Base-by-base conservation (phyloP, 2,329 filamentous ascomycete species). In the Didymella arachidicola region DNA sequence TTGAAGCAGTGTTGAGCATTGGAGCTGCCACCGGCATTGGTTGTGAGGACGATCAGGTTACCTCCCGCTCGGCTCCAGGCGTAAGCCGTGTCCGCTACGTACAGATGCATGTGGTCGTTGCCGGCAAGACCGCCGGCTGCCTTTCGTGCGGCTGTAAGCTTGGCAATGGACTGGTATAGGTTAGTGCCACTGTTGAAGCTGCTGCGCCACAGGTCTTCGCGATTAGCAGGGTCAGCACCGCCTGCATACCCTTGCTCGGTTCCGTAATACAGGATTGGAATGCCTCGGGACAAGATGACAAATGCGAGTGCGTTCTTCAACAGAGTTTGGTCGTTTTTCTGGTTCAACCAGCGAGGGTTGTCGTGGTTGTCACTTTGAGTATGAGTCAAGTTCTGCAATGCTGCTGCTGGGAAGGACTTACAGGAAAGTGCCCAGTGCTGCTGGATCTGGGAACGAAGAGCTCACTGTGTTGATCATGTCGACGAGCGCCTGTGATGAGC, bases 21-120 rank as follows among this genome's bases (percentile, higher is more conserved):
- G 22, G 73, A 76, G 1, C 74, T 76, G 38, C 69, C 66, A 3
- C 81, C 80, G 16, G 75, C 69, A 54, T 82, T 83, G 43, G 77
- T 79, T 2, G 80, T 83, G 36, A 82, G 68, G 7, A 80, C 81
- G 45, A 83, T 70, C 16, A 83, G 72, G 43, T 78, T 75, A 7
- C 81, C 80, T 12, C 72, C 73, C 0, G 74, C 79, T 16, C 81
- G 78, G 56, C 78, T 79, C 74, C 79, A 83, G 2, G 79, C 80
- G 60, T 83, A 83, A 0, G 76, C 80, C 12, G 73, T 79, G 43
- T 69, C 63, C 7, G 75, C 72, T 0, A 79, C 77, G 58, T 81
- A 79, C 2, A 83, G 61, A 56, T 82, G 79, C 5, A 65, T 69
- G 44, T 82, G 80, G 63, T 82, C 81, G 51, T 83, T 74, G 14